Conservation (phyloP, 495 filamentous ascomycete species). For the Penicillium desertorum region DNA sequence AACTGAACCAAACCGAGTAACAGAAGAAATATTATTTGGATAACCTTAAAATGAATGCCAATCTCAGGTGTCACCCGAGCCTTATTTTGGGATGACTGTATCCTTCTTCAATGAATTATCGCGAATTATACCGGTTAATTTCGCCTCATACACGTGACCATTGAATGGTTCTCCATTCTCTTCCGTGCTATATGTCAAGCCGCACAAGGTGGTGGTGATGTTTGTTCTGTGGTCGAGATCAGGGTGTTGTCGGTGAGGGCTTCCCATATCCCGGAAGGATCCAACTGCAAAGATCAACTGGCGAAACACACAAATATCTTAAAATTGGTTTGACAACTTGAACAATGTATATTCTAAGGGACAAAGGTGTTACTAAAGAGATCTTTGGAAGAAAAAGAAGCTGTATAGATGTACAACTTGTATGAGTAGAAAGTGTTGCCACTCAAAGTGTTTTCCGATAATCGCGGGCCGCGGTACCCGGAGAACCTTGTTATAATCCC, state of each 20-base stretch:
- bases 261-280: not conserved
- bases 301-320: not conserved
- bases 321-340: not conserved
- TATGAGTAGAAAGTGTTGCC: not conserved
- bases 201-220: not conserved
- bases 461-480: constrained; percentile 19
- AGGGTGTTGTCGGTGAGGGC: too few species aligned
- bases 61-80: too few species aligned
- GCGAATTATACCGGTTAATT: not conserved
- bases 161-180: not conserved
- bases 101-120: not conserved
- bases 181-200: not conserved
- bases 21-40: too few species aligned
- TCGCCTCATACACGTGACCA: not conserved
- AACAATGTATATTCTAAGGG: not conserved
- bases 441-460: constrained; percentile 14
- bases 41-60: too few species aligned
- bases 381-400: not conserved
- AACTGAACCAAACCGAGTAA: too few species aligned
- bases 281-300: not conserved
- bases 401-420: not conserved
- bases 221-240: not conserved
- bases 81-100: not conserved
- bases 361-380: not conserved
- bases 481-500: constrained; percentile 18